Evolutionary conservation across 768 basidiomycete genomes (phyloP).

Genomic region (Leccinum subgranulosum): DNA sequence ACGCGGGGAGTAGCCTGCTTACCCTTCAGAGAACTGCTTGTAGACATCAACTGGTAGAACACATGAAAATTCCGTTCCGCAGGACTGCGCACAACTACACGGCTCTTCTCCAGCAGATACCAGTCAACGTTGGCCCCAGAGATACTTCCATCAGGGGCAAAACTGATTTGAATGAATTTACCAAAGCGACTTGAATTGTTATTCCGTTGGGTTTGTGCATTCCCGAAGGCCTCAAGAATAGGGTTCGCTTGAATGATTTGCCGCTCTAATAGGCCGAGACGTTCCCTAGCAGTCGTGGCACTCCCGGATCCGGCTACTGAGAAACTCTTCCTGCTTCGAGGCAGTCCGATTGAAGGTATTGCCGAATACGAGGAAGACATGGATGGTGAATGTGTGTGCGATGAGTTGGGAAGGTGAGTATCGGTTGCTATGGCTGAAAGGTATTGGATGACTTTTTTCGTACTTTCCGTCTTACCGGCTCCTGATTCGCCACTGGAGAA

Average conservation of each 20-base stretch:
- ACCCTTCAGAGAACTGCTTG: conserved; percentile 72
- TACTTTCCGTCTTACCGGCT: conserved; percentile 98
- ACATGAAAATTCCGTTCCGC: conserved; percentile 96
- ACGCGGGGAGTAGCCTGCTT: conserved; percentile 14
- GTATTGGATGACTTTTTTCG: conserved; percentile 99
- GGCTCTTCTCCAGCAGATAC: conserved; percentile 97
- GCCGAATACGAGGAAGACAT: conserved; percentile 51
- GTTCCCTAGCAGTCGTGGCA: conserved; percentile 59
- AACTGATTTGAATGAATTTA: conserved; percentile 96
- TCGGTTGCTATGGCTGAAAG: conserved; percentile 95
- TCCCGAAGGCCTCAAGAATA: conserved; percentile 96
- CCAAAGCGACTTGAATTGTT: conserved; percentile 99
- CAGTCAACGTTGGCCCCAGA: conserved; percentile 98
- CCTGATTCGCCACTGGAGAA: conserved; percentile 87
- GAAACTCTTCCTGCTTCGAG: conserved; percentile 58
- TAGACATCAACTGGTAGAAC: conserved; percentile 90
- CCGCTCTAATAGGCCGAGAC: conserved; percentile 86
- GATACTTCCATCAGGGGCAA: conserved; percentile 90
- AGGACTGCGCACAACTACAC: conserved; percentile 84
- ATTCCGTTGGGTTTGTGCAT: conserved; percentile 96
- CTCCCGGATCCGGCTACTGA: conserved; percentile 43
- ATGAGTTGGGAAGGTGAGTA: conserved; percentile 50
- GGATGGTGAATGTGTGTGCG: conserved; percentile 68
- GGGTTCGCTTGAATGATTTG: conserved; percentile 98
- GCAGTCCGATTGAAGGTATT: conserved; percentile 66